Conservation (phyloP, 2,329 filamentous ascomycete species). For the Cladobotryum protrusum region DNA sequence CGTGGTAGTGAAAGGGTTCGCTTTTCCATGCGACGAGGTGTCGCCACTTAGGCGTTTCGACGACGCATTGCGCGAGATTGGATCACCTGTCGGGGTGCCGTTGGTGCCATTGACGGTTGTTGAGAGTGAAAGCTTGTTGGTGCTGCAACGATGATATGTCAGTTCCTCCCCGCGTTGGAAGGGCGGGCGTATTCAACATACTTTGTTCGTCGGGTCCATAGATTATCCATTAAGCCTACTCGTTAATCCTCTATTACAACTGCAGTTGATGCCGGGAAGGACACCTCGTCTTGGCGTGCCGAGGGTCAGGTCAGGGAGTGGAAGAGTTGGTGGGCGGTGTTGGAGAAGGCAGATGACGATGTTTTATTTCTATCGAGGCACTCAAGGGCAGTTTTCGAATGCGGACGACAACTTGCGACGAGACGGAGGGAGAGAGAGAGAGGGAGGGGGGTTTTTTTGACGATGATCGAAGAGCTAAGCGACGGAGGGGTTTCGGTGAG, state of each 20-base stretch:
- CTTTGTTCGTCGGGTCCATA: constrained; percentile 82
- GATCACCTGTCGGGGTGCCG: constrained; percentile 46
- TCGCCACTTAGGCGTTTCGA: constrained; percentile 71
- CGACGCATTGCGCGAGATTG: constrained; percentile 57
- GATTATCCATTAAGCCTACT: constrained; percentile 51
- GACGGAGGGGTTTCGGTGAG: constrained; percentile 8
- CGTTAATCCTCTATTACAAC: constrained; percentile 13
- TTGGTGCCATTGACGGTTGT: constrained; percentile 56
- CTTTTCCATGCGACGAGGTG: constrained; percentile 63
- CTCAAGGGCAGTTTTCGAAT: constrained; percentile 5
- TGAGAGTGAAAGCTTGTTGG: constrained; percentile 85
- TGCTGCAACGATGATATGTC: constrained; percentile 42
- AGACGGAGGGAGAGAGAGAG: constrained; percentile 1
- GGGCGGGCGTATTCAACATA: constrained; percentile 38
- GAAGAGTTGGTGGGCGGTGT: neutral
- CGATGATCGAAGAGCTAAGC: neutral
- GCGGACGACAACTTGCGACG: constrained; percentile 5
- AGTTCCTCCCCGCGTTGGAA: constrained; percentile 8
- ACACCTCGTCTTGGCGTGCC: constrained; percentile 18
- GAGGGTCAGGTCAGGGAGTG: constrained; percentile 12
- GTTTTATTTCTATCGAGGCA: constrained; percentile 1
- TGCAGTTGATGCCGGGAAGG: constrained; percentile 11
- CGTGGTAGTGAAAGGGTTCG: constrained; percentile 75
- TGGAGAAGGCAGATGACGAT: neutral
- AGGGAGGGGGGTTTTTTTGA: neutral